Conservation (phyloP, 164 flowering plant species). For the Vitis cinerea region DNA sequence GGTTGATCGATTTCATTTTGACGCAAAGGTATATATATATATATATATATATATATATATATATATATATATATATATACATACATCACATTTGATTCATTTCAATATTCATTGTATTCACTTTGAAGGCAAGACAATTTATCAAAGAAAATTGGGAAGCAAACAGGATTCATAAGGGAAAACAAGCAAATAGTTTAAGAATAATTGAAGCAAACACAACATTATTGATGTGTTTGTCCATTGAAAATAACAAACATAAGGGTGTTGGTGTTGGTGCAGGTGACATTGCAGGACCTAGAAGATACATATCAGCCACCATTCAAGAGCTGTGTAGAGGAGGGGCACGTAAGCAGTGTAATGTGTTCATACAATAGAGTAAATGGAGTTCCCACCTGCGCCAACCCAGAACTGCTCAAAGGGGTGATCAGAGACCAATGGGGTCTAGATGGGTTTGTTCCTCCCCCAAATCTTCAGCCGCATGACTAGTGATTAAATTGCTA, state of each 20-base stretch:
- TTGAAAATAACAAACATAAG: neutral
- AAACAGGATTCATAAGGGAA: too few species aligned
- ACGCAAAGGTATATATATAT: conserved; percentile 46
- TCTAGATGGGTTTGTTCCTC: conserved; percentile 53
- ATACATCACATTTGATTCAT: too few species aligned
- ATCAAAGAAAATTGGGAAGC: too few species aligned
- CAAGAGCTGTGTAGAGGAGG: conserved; percentile 61
- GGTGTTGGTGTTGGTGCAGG: conserved; percentile 36
- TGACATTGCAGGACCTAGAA: conserved; percentile 57
- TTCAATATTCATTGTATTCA: too few species aligned
- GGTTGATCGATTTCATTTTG: conserved; percentile 55
- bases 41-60: too few species aligned
- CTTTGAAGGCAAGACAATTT: too few species aligned
- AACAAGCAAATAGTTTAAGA: too few species aligned
- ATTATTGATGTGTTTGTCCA: too few species aligned
- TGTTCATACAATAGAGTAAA: conserved; percentile 73
- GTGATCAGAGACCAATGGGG: conserved; percentile 56
- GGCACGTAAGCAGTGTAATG: conserved; percentile 70
- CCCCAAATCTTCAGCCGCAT: neutral
- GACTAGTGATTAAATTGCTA: too few species aligned
- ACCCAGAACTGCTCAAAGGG: conserved; percentile 46
- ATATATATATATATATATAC: conserved; percentile 1
- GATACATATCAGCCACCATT: conserved; percentile 72
- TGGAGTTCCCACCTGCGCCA: conserved; percentile 72
- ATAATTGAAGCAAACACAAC: too few species aligned